Percentiles rank a stretch among this genome's conserved stretches.
These are phyloP conservation scores for Esteya vermicola DNA, from an alignment of 2,329 filamentous ascomycete genomes.

Conservation along the genomic window DNA sequence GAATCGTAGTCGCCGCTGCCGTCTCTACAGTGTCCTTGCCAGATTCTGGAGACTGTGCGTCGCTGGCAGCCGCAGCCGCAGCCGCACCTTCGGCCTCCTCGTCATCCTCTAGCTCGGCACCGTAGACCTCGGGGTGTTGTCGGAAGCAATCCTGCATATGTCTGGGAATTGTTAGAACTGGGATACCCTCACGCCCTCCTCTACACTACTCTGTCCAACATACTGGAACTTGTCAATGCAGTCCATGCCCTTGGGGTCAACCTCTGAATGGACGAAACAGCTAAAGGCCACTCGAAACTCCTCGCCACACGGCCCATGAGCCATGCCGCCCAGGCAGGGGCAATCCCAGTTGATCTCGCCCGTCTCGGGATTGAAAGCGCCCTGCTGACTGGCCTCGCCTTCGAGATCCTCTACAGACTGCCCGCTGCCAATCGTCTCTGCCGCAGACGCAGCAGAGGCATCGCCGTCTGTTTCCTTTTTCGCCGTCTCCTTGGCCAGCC, in stretches of 20 bases:
- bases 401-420: constrained; percentile 44
- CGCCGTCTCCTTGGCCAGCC: constrained; percentile 6
- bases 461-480: too few species aligned
- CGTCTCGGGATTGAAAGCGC: constrained; percentile 94
- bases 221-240: constrained; percentile 97
- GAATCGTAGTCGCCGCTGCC: too few species aligned
- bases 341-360: constrained; percentile 99
- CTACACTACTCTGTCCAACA: constrained; percentile 18
- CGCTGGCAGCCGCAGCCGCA: background rate
- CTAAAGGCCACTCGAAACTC: constrained; percentile 93
- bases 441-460: constrained; percentile 11
- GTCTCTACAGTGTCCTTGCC: too few species aligned
- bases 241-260: constrained; percentile 95
- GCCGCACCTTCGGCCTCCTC: constrained; percentile 23
- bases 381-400: constrained; percentile 72
- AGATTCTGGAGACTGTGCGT: too few species aligned
- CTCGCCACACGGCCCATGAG: constrained; percentile 85
- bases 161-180: constrained; percentile 37
- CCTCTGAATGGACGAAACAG: constrained; percentile 91
- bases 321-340: constrained; percentile 94
- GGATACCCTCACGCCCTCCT: constrained; percentile 5
- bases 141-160: constrained; percentile 97
- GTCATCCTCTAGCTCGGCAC: constrained; percentile 72
- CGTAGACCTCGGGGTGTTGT: constrained; percentile 83
- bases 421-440: constrained; percentile 6